Conservation (phyloP, 1,284 basidiomycete species). For the Cutaneotrichosporon cyanovorans region DNA sequence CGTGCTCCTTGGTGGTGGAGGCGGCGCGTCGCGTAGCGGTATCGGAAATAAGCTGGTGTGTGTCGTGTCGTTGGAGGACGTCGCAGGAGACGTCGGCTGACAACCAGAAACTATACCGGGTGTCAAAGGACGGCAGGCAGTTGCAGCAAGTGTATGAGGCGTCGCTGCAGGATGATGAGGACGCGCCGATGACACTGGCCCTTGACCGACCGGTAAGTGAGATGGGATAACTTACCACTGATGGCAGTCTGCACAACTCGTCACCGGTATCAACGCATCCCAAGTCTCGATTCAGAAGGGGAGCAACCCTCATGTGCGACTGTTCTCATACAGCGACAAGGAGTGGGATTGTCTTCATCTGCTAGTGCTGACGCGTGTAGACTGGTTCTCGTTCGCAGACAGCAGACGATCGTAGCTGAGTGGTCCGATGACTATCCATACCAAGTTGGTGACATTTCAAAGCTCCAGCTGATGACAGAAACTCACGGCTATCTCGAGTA, state of each 20-base stretch:
- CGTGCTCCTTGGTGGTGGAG: slow-evolving; percentile 84
- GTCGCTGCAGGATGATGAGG: slow-evolving; percentile 69
- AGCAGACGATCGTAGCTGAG: slow-evolving; percentile 56
- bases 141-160: slow-evolving; percentile 61
- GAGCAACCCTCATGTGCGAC: slow-evolving; percentile 72
- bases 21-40: slow-evolving; percentile 69
- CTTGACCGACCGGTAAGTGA: slow-evolving; percentile 55
- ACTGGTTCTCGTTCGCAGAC: slow-evolving; percentile 52
- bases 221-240: not conserved
- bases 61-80: too few relatives aligned
- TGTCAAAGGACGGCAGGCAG: slow-evolving; percentile 53
- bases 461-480: slow-evolving; percentile 26
- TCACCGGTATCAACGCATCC: slow-evolving; percentile 79
- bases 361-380: slow-evolving; percentile 42
- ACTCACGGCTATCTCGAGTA: slow-evolving; percentile 21
- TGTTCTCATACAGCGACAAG: slow-evolving; percentile 57
- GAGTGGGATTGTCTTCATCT: slow-evolving; percentile 44
- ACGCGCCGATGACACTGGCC: slow-evolving; percentile 89
- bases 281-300: slow-evolving; percentile 57
- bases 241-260: slow-evolving; percentile 51
- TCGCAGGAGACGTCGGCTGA: not conserved
- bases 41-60: slow-evolving; percentile 92
- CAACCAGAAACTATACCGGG: slow-evolving; percentile 52
- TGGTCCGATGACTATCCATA: slow-evolving; percentile 76
- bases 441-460: slow-evolving; percentile 54